Evolutionary conservation across 106 monocot genomes (phyloP).

Genomic region (Dendrobium nobile): DNA sequence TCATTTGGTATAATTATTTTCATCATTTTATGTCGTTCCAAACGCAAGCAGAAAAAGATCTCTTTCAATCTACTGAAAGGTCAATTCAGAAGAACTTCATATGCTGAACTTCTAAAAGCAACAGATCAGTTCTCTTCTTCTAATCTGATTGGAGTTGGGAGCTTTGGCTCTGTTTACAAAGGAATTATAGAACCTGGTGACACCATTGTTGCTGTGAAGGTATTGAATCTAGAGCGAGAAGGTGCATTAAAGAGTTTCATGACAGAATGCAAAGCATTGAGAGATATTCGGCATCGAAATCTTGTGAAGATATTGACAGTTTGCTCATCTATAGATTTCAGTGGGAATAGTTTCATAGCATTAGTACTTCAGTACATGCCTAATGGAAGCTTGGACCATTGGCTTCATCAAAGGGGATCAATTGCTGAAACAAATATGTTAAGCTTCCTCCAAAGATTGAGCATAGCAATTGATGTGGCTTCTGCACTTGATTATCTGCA

Average conservation of each 20-base stretch:
- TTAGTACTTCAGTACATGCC: conserved; percentile 4
- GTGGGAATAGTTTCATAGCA: conserved; percentile 9
- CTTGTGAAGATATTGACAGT: conserved; percentile 11
- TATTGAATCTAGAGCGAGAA: conserved; percentile 3
- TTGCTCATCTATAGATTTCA: conserved; percentile 6
- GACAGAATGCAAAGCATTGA: conserved; percentile 8
- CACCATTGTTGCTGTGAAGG: conserved; percentile 12
- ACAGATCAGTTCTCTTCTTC: conserved; percentile 13
- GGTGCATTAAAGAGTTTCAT: conserved; percentile 5
- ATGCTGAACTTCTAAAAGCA: conserved; percentile 11
- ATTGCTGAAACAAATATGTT: not conserved
- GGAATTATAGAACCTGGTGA: conserved; percentile 13
- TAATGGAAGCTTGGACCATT: conserved; percentile 10
- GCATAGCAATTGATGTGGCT: conserved; percentile 19
- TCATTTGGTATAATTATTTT: not conserved
- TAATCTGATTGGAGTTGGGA: conserved; percentile 10
- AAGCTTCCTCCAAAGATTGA: conserved; percentile 12
- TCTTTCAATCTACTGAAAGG: not conserved
- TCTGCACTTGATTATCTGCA: conserved; percentile 23
- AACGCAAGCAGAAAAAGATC: not conserved
- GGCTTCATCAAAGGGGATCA: conserved; percentile 4
- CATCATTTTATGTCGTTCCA: not conserved
- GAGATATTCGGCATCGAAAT: conserved; percentile 10
- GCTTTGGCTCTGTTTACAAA: conserved; percentile 10
- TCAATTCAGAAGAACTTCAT: conserved; percentile 9